A percentile compares a stretch with the other conserved stretches of the same genome.
Evolutionary conservation across 2,329 filamentous ascomycete species (phyloP).

Genomic region (Trichoderma afroharzianum): DNA sequence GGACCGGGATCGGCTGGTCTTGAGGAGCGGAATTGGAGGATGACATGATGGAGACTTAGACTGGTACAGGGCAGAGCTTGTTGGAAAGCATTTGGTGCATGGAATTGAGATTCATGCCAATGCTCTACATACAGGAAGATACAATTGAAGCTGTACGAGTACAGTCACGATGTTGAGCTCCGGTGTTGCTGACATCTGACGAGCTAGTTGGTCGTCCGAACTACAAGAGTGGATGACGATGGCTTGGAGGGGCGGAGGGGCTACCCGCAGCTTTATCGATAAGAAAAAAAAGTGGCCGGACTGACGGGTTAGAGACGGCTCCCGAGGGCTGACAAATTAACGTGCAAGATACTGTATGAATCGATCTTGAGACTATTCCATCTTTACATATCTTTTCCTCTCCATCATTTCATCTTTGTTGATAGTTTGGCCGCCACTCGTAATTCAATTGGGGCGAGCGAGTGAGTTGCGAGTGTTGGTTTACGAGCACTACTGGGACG

Average conservation of each 20-base stretch:
- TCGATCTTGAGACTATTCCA: background rate
- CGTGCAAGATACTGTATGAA: background rate
- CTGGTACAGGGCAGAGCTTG: background rate
- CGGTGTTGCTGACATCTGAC: background rate
- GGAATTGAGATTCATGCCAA: too few relatives aligned
- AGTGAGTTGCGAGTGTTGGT: background rate
- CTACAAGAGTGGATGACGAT: background rate
- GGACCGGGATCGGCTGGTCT: conserved; percentile 43
- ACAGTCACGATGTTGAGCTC: background rate
- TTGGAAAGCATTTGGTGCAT: background rate
- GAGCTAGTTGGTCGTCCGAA: background rate
- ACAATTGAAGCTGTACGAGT: background rate
- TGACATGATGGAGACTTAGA: background rate
- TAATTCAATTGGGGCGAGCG: background rate
- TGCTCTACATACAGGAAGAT: background rate
- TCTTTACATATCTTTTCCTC: background rate
- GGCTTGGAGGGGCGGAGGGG: background rate
- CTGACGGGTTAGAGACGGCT: background rate
- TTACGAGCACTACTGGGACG: background rate
- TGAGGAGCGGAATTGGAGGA: background rate
- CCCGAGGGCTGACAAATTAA: conserved; percentile 16
- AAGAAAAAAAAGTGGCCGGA: conserved; percentile 6
- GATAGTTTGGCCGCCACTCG: background rate
- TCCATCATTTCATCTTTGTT: background rate
- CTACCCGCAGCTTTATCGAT: conserved; percentile 19